These are phyloP conservation scores for Myotisia sp. DNA, from an alignment of 2,329 filamentous ascomycete genomes.

Conservation along the genomic window DNA sequence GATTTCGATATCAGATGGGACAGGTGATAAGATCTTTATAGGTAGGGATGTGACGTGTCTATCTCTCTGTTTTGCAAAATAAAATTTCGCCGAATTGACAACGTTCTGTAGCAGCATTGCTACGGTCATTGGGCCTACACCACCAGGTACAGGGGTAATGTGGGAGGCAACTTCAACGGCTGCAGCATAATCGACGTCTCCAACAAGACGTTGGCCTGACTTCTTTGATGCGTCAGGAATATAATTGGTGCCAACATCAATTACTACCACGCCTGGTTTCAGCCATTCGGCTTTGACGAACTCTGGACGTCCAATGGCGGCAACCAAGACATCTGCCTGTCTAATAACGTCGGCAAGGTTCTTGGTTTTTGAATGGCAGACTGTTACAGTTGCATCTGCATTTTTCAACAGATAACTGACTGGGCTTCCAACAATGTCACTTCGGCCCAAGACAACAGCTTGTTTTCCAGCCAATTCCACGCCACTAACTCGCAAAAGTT, in stretches of 20 bases:
- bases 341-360: conserved; percentile 61
- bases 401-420: conserved; percentile 93
- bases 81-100: conserved; percentile 65
- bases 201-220: conserved; percentile 80
- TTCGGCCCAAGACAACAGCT: conserved; percentile 84
- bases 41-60: conserved; percentile 71
- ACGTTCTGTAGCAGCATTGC: conserved; percentile 97
- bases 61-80: conserved; percentile 70
- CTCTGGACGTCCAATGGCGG: conserved; percentile 72
- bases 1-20: conserved; percentile 91
- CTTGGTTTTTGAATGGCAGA: conserved; percentile 82
- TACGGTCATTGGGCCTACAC: conserved; percentile 96
- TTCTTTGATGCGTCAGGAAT: conserved; percentile 79
- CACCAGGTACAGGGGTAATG: conserved; percentile 91
- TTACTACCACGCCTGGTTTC: conserved; percentile 86
- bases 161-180: conserved; percentile 74
- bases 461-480: conserved; percentile 78
- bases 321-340: conserved; percentile 76
- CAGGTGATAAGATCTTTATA: conserved; percentile 60
- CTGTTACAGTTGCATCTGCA: conserved; percentile 88
- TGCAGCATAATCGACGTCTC: conserved; percentile 84
- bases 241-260: conserved; percentile 96
- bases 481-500: conserved; percentile 67
- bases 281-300: conserved; percentile 94
- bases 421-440: conserved; percentile 93